Percentiles rank a stretch among this genome's conserved stretches.
Conservation (phyloP, 208 protist species). For the Phytomonas sp. region DNA sequence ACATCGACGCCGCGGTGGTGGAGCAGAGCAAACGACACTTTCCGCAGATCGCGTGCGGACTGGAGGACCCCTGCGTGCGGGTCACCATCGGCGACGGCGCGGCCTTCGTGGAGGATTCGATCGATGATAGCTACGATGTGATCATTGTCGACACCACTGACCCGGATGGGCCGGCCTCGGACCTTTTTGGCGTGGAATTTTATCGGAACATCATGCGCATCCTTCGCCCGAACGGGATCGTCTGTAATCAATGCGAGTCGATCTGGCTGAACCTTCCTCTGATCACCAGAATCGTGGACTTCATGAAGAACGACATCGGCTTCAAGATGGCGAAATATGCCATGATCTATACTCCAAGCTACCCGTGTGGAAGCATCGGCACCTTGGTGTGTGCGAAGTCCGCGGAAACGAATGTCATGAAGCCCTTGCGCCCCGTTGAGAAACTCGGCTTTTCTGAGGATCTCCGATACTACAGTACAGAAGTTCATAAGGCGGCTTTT, state of each 20-base stretch:
- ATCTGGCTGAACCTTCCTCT: constrained; percentile 90
- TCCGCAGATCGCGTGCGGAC: constrained; percentile 68
- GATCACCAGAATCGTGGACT: constrained; percentile 82
- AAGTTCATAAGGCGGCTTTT: constrained; percentile 73
- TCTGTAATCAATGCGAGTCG: constrained; percentile 87
- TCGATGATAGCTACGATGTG: constrained; percentile 86
- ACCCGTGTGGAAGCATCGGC: constrained; percentile 90
- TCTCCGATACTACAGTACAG: constrained; percentile 83
- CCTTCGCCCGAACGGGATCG: constrained; percentile 70
- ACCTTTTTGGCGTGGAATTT: constrained; percentile 83
- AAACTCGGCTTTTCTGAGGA: constrained; percentile 52
- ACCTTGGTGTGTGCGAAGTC: constrained; percentile 79
- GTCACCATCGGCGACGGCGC: constrained; percentile 78
- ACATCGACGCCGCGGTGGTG: constrained; percentile 93
- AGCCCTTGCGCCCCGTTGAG: constrained; percentile 63
- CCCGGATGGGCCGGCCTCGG: constrained; percentile 84
- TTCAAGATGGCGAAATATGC: constrained; percentile 86
- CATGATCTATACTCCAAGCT: constrained; percentile 90
- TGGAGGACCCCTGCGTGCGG: constrained; percentile 64
- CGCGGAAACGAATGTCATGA: constrained; percentile 35
- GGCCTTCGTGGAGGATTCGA: constrained; percentile 70
- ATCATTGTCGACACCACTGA: constrained; percentile 94
- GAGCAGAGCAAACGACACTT: constrained; percentile 83
- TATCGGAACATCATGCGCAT: constrained; percentile 75
- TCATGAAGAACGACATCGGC: constrained; percentile 70